Evolutionary conservation across 345 rosid species (phyloP), one percentile per base, ranked within the genome.

Genomic region (Lepidium aucheri): DNA sequence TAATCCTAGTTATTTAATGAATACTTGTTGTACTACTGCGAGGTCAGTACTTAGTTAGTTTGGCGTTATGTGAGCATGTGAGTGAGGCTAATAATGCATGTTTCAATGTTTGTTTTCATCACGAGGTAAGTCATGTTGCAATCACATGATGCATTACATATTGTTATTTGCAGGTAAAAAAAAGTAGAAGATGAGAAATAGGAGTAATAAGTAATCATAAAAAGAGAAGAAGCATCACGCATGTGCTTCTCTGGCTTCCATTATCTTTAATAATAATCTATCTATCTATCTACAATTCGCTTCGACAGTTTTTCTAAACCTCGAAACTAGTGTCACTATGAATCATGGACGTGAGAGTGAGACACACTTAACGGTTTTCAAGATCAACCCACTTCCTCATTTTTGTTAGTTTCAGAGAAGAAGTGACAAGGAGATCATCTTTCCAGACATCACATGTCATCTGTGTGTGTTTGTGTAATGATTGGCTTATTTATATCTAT

Each of bases 41-140:
- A n/a, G n/a, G n/a, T n/a, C n/a, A n/a, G n/a, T n/a, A n/a, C n/a
- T n/a, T 24, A 24, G 26, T 24, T 1, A 24, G 53, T 69, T 51
- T 51, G 59, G 73, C 70, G n/a, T 59, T 32, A 58, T 47, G 58
- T 24, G 32, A 69, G 68, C 60, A 69, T 69, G 74, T 69, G 74
- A 69, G 28, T 7, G 53, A 41, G 65, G 42, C 43, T 58, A 24
- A 26, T 35, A 28, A 38, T 58, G 34, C 73, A 57, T 49, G 51
- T 40, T 50, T 59, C 72, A 38, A 40, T 50, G 73, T 58, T 58
- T 49, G 58, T 13, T 60, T 17, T 28, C 50, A 59, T 59, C 73
- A 50, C 74, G 60, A 60, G 53, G 18, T 20, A 50, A 60, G 4
- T 24, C 3, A n/a, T n/a, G n/a, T 14, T 17, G 8, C 22, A n/a